Conservation (phyloP, 1,139 yeast genomes). For the Nematodospora anomalae region DNA sequence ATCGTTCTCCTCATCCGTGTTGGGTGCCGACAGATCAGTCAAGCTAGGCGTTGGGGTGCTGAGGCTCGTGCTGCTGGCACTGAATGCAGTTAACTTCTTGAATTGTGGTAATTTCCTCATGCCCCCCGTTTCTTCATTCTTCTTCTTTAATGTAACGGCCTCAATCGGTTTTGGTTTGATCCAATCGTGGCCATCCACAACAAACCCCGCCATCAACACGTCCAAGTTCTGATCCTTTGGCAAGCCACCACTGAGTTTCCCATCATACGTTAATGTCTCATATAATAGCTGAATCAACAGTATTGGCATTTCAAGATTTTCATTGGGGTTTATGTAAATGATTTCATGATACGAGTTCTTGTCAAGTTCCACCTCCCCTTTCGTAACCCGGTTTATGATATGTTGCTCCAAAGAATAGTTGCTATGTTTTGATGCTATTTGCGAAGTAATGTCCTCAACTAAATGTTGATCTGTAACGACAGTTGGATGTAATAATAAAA, state of each 20-base stretch:
- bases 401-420: slow-evolving; percentile 43
- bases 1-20: slow-evolving; percentile 37
- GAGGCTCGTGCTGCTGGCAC: not conserved
- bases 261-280: slow-evolving; percentile 45
- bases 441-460: slow-evolving; percentile 41
- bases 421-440: slow-evolving; percentile 19
- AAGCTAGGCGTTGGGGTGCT: slow-evolving; percentile 23
- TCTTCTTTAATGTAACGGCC: slow-evolving; percentile 14
- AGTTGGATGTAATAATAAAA: slow-evolving; percentile 67
- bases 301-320: slow-evolving; percentile 37
- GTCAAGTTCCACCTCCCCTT: slow-evolving; percentile 51
- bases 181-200: slow-evolving; percentile 45
- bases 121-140: not conserved
- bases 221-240: slow-evolving; percentile 53
- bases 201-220: slow-evolving; percentile 64
- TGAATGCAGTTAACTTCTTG: slow-evolving; percentile 24
- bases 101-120: slow-evolving; percentile 25
- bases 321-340: slow-evolving; percentile 59
- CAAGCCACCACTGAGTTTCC: slow-evolving; percentile 53
- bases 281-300: slow-evolving; percentile 43
- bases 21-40: slow-evolving; percentile 43
- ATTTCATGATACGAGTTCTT: slow-evolving; percentile 48
- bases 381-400: slow-evolving; percentile 69
- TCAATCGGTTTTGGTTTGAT: slow-evolving; percentile 40
- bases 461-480: slow-evolving; percentile 59